Evolutionary conservation across 495 filamentous ascomycete species (phyloP).

Genomic region (Gamarada debralockiae): DNA sequence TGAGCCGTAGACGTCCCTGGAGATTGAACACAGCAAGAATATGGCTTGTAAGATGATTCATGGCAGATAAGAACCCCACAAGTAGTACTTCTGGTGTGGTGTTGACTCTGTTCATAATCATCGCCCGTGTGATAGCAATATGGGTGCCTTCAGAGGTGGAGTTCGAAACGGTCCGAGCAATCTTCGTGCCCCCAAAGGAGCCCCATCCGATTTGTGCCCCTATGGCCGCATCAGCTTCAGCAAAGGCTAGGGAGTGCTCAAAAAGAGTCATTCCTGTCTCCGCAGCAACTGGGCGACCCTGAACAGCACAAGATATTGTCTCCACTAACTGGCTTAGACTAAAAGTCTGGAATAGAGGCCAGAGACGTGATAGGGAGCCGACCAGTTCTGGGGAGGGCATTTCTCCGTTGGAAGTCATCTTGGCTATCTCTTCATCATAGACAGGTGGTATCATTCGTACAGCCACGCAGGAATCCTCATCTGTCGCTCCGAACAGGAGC

Average conservation of each 20-base stretch:
- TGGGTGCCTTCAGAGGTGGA: slow-evolving; percentile 33
- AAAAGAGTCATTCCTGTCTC: slow-evolving; percentile 97
- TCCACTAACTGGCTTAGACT: slow-evolving; percentile 87
- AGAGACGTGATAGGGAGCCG: slow-evolving; percentile 79
- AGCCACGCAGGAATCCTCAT: slow-evolving; percentile 66
- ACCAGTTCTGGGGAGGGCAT: slow-evolving; percentile 33
- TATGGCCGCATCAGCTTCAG: slow-evolving; percentile 87
- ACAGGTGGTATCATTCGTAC: slow-evolving; percentile 61
- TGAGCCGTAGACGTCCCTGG: slow-evolving; percentile 70
- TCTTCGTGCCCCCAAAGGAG: slow-evolving; percentile 46
- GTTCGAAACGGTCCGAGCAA: slow-evolving; percentile 19
- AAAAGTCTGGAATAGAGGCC: slow-evolving; percentile 81
- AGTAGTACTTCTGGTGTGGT: slow-evolving; percentile 86
- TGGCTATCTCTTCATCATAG: slow-evolving; percentile 20
- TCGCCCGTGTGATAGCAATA: slow-evolving; percentile 49
- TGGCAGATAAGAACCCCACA: slow-evolving; percentile 79
- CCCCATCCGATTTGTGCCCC: slow-evolving; percentile 69
- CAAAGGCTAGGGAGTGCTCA: slow-evolving; percentile 93
- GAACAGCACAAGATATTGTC: slow-evolving; percentile 80
- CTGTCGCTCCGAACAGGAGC: slow-evolving; percentile 63
- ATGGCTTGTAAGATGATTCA: slow-evolving; percentile 85
- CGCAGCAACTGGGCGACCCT: slow-evolving; percentile 70
- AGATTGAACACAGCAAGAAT: slow-evolving; percentile 73
- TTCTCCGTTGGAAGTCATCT: slow-evolving; percentile 38
- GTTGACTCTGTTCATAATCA: slow-evolving; percentile 61